Evolutionary conservation across 2,329 filamentous ascomycete genomes (phyloP).

Genomic region (Biscogniauxia sp.): DNA sequence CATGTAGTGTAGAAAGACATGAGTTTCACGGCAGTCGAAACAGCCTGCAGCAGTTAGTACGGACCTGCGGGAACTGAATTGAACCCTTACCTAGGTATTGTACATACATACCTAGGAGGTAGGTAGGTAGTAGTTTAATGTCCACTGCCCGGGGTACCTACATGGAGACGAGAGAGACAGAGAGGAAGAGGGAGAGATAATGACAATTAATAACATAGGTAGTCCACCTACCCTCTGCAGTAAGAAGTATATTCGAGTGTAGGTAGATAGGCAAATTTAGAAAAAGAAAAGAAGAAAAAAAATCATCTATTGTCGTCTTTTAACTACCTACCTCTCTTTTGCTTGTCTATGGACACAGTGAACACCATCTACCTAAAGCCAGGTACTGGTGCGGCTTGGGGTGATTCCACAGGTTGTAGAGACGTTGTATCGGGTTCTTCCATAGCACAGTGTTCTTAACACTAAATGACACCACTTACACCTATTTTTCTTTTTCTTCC

Average conservation of each 20-base stretch:
- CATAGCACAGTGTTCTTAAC: neutral
- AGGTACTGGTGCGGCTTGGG: neutral
- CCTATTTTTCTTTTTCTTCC: neutral
- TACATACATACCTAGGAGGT: no score
- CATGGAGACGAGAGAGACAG: no score
- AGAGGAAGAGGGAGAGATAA: no score
- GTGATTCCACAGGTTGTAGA: neutral
- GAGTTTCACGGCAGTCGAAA: neutral
- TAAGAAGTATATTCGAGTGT: no score
- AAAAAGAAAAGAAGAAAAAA: no score
- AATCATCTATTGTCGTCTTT: no score
- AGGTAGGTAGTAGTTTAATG: neutral
- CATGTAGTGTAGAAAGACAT: neutral
- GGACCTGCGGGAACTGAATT: neutral
- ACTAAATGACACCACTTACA: no score
- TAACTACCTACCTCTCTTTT: no score
- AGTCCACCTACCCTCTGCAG: neutral
- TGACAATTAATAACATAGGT: neutral
- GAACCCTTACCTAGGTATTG: neutral
- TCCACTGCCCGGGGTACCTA: neutral
- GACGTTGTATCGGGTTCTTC: neutral
- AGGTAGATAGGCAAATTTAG: no score
- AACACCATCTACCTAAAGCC: neutral
- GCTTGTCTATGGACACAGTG: neutral
- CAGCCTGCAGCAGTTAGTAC: neutral